Base-by-base conservation (phyloP, 768 basidiomycete genomes). In the Favolaschia claudopus region DNA sequence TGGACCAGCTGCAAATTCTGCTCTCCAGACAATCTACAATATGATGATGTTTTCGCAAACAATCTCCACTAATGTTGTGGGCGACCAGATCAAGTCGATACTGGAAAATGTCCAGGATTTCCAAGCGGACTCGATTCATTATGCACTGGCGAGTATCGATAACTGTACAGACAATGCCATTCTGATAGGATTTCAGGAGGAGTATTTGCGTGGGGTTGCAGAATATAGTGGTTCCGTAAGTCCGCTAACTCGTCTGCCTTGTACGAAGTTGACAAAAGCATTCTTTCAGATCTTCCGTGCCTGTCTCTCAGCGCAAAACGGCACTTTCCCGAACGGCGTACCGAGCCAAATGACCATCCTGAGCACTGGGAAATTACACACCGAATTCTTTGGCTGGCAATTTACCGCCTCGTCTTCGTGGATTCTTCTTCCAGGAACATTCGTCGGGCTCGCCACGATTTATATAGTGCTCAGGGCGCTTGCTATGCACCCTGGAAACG, bases 141-240 rank as follows among this genome's bases (percentile, higher is more conserved):
- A 4, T 34, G 7, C 2, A 12, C 2, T 12, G 36, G 46, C 31
- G 24, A 24, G 19, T 20, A 4, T 47, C 32, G 20, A 22, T 47
- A 7, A n/a, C 7, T 19, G 31, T 19, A 8, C 32, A 5, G 46
- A 47, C 12, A 33, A 47, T 22, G 46, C 13, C 31, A 33, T 48
- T 14, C 5, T 36, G 15, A 48, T 25, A 19, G 2, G 17, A 17
- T 5, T 4, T 4, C 15, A 36, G 33, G 33, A 33, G 13, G 14
- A 24, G 10, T 48, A 48, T 20, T 24, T 48, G 7, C 47, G 47
- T 5, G 33, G 47, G 15, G 47, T 48, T 12, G 22, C 47, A 9
- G 47, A 48, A 25, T 48, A 48, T 25, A 48, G 47, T 36, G 47
- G 47, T 17, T 28, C 49, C 7, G 49, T 51, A 31, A 39, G 24